Percentiles rank a stretch among this genome's conserved stretches.
phyloP scores from a whole-genome alignment of 177 flowering plant species.

The Telopea speciosissima region DNA sequence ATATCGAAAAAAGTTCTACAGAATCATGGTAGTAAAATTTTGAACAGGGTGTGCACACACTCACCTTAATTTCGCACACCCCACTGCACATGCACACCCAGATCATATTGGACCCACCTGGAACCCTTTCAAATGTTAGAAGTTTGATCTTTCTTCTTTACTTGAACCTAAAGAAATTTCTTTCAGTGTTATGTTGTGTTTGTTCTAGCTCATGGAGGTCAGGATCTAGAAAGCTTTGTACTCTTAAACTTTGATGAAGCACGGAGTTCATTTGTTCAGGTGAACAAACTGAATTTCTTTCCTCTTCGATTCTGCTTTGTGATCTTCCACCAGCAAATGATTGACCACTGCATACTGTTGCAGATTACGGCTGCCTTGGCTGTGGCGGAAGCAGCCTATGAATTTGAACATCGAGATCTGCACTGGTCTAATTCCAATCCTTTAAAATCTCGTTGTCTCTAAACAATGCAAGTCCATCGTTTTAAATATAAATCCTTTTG shows the following conservation, averaged over 20 bases:
- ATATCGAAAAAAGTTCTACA: too few species aligned
- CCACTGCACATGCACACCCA: too few species aligned
- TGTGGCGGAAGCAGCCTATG: slow-evolving; percentile 89
- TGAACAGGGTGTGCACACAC: too few species aligned
- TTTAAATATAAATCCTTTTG: not conserved
- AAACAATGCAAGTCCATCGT: not conserved
- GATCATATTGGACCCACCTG: not conserved
- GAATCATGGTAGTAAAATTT: too few species aligned
- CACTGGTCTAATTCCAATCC: slow-evolving; percentile 56
- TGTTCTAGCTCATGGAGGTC: slow-evolving; percentile 84
- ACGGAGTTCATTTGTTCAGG: slow-evolving; percentile 73
- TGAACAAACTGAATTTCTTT: slow-evolving; percentile 16
- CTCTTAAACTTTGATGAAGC: slow-evolving; percentile 79
- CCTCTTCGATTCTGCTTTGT: slow-evolving; percentile 1
- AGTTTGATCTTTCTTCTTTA: not conserved
- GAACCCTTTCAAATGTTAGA: not conserved
- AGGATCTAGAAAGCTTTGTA: slow-evolving; percentile 89
- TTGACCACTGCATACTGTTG: slow-evolving; percentile 10
- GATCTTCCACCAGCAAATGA: not conserved
- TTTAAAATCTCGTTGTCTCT: not conserved
- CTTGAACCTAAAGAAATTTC: slow-evolving; percentile 12
- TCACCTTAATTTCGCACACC: too few species aligned
- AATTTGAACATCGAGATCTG: slow-evolving; percentile 95
- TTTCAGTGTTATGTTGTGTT: slow-evolving; percentile 78
- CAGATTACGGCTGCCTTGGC: slow-evolving; percentile 88